Base-by-base conservation (phyloP, 139 green algal genomes). In the Chlamydomonas schloesseri region DNA sequence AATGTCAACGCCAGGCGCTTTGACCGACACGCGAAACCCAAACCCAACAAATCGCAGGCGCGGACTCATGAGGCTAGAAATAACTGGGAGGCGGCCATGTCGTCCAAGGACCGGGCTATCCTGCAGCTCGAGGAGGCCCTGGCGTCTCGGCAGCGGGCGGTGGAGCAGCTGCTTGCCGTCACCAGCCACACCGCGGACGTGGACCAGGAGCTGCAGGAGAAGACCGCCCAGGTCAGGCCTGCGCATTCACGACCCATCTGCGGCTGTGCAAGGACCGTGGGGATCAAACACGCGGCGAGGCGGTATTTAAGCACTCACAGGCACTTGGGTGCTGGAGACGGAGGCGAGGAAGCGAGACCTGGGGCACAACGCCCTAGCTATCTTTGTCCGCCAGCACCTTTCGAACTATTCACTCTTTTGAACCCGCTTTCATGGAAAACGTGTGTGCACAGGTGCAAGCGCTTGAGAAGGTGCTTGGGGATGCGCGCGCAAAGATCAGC, bases 71-170 rank as follows among this genome's bases (percentile, higher is more conserved):
- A 97, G 71, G 93, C 93, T 24, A 68, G 93, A 1, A 50, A 81
- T n/a, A 96, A 95, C 73, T 96, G 91, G 91, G 93, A 96, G 65
- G 82, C 86, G 36, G 93, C 94, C 9, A 89, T 97, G 33, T 81
- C 88, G 0, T 91, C 88, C 55, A 97, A 96, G 73, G 93, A 97
- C 80, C 34, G 90, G 29, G 93, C 94, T 31, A 93, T 97, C 31
- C 10, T 68, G 68, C 93, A 97, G 90, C 84, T 97, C 36, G 93
- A 95, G 65, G 92, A 93, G 47, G 92, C 91, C 0, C 87, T 96
- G 33, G 73, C 76, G 0, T 90, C 84, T 20, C 84, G 89, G 14
- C 89, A 95, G 78, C 87, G 87, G 6, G 85, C 90, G 5, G 60
- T 94, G 31, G 88, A 91, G 79, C 71, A 90, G 55, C 71, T 89